These are phyloP conservation scores for Talaromyces sp. DNA, from an alignment of 2,329 filamentous ascomycete species.

Conservation along the genomic window DNA sequence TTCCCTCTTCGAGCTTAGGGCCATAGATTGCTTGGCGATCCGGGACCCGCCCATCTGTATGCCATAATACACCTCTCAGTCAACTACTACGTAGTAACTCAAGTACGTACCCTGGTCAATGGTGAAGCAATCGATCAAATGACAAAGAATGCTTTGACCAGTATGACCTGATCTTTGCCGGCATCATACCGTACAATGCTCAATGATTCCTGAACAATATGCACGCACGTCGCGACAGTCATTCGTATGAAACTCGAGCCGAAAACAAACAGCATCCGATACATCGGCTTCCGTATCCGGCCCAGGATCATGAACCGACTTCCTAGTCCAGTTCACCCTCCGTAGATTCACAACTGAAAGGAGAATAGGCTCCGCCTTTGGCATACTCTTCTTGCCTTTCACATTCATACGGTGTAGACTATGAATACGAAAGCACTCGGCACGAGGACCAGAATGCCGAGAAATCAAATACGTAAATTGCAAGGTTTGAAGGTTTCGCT, in stretches of 20 bases:
- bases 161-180: background rate
- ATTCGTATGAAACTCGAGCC: background rate
- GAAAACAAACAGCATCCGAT: background rate
- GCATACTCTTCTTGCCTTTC: background rate
- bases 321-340: background rate
- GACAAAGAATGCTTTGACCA: background rate
- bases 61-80: background rate
- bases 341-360: background rate
- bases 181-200: background rate
- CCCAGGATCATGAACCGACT: background rate
- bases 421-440: background rate
- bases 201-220: background rate
- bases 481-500: background rate
- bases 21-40: background rate
- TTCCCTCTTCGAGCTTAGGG: background rate
- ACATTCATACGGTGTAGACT: background rate
- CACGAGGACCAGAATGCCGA: background rate
- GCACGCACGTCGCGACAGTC: background rate
- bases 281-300: slow-evolving; percentile 1
- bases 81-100: no score
- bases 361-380: background rate
- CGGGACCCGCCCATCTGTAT: slow-evolving; percentile 6
- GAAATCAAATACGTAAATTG: background rate
- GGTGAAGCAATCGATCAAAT: background rate
- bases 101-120: background rate